Evolutionary conservation across 2,329 filamentous ascomycete genomes (phyloP), one percentile per base, ranked within the genome.

Genomic region (Escovopsis sp.): DNA sequence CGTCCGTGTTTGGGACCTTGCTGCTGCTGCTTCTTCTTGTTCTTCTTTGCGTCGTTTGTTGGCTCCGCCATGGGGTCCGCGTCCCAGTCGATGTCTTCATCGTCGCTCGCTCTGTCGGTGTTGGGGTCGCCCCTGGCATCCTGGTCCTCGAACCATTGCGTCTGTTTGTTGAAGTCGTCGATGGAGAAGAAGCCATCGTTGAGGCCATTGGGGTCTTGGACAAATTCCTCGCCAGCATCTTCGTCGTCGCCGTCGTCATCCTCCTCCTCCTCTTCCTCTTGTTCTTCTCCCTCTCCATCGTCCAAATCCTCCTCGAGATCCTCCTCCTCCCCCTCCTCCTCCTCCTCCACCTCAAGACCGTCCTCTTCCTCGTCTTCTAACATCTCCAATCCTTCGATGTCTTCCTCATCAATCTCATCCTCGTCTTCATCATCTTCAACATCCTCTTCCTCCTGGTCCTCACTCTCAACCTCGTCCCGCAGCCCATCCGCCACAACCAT

Each of bases 151-250:
- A 95, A 78, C 56, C 81, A 82, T 53, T 94, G 85, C 2, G 87
- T 85, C 57, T 93, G 84, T 57, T 81, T 85, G 68, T 98, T 98
- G 72, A 98, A 98, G 45, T 93, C 79, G 53, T 96, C 88, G 53
- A 98, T 89, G 13, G 86, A 94, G 65, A 98, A 98, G 66, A 98
- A 98, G 5, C 87, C 89, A 56, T 98, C 91, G 54, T 98, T 96
- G 29, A 98, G 74, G 7, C 87, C 86, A 55, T 91, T 72, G 4
- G 79, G 78, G 54, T 96, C 70, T 4, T 69, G 64, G 10, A 62
- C 62, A 1, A 65, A 67, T 2, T 71, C 69, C 1, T 71, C 58
- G 1, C 65, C 63, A 1, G 66, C 64, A 1, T 60, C 62, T 4
- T 66, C 60, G 0, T 63, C 57, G 4, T 61, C 61, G 2, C 62